These are phyloP conservation scores for Penicillium rolfsii DNA, from an alignment of 2,329 filamentous ascomycete genomes.

Conservation along the genomic window DNA sequence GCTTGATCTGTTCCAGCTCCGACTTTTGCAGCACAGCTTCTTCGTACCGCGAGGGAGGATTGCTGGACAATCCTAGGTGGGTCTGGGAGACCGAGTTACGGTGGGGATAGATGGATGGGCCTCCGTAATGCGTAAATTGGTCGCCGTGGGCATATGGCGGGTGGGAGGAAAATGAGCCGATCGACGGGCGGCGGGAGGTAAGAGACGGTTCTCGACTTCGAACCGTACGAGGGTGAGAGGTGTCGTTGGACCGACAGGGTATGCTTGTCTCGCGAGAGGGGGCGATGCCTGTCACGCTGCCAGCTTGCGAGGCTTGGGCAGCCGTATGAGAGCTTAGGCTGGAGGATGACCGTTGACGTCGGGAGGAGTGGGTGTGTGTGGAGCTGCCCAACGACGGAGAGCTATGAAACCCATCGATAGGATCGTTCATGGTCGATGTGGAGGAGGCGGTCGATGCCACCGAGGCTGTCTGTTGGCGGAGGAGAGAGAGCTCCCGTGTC, in stretches of 20 bases:
- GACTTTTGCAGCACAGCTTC: constrained; percentile 47
- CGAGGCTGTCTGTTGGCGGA: constrained; percentile 71
- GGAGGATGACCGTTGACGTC: constrained; percentile 60
- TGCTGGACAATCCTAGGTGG: constrained; percentile 34
- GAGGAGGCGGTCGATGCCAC: constrained; percentile 65
- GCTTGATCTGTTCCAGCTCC: constrained; percentile 50
- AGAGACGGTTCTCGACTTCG: constrained; percentile 50
- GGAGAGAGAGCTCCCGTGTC: constrained; percentile 80
- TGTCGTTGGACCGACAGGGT: constrained; percentile 36
- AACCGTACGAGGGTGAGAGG: constrained; percentile 31
- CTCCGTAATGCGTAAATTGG: constrained; percentile 30
- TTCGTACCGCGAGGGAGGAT: constrained; percentile 44
- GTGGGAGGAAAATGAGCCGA: constrained; percentile 37
- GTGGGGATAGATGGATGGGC: constrained; percentile 35
- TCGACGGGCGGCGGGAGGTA: constrained; percentile 42
- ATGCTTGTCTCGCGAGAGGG: constrained; percentile 45
- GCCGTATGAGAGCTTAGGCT: constrained; percentile 54
- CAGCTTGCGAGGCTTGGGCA: constrained; percentile 40
- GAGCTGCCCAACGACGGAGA: constrained; percentile 51
- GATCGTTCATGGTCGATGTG: constrained; percentile 56
- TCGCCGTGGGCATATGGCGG: constrained; percentile 37
- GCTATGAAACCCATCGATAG: constrained; percentile 48
- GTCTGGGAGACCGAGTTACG: constrained; percentile 36
- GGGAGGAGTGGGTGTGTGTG: constrained; percentile 57
- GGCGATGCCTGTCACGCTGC: constrained; percentile 48